Conservation (phyloP, 192 early-diverging fungal species). For the Cetraspora pellucida region DNA sequence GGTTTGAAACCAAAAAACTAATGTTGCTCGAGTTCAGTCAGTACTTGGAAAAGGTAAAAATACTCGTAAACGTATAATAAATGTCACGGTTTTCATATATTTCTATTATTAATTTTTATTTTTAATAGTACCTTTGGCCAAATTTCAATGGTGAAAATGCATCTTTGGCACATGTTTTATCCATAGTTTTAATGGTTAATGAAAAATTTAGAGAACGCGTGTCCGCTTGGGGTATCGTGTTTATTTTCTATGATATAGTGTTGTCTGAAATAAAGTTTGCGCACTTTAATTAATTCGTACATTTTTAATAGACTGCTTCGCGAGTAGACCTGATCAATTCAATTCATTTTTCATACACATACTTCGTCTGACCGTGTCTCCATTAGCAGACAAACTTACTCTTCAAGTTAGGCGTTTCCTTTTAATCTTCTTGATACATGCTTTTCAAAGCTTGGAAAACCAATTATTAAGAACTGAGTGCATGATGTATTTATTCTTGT, state of each 20-base stretch:
- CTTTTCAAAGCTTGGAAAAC: constrained; percentile 87
- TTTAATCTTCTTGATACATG: constrained; percentile 76
- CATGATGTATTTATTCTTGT: constrained; percentile 52
- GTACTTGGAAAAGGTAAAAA: constrained; percentile 70
- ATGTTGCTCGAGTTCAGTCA: constrained; percentile 76
- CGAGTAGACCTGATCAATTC: constrained; percentile 52
- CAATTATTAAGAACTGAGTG: constrained; percentile 72
- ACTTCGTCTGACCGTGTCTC: constrained; percentile 48
- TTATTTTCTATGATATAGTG: too few relatives aligned
- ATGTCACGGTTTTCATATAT: background rate
- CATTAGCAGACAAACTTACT: constrained; percentile 32
- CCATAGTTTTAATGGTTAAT: constrained; percentile 85
- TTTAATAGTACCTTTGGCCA: constrained; percentile 78
- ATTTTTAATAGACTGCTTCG: constrained; percentile 39
- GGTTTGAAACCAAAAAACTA: constrained; percentile 61
- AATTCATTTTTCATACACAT: constrained; percentile 60
- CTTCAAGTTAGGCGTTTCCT: constrained; percentile 55
- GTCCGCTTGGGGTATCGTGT: constrained; percentile 51
- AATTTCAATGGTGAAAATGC: constrained; percentile 51
- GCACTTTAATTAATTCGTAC: too few relatives aligned
- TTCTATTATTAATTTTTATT: background rate
- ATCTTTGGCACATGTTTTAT: constrained; percentile 63
- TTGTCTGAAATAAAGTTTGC: too few relatives aligned
- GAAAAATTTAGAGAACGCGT: constrained; percentile 86
- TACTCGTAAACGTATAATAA: background rate